Evolutionary conservation across 2,329 filamentous ascomycete genomes (phyloP), one percentile per base, ranked within the genome.

Genomic region (Geosmithia flava): DNA sequence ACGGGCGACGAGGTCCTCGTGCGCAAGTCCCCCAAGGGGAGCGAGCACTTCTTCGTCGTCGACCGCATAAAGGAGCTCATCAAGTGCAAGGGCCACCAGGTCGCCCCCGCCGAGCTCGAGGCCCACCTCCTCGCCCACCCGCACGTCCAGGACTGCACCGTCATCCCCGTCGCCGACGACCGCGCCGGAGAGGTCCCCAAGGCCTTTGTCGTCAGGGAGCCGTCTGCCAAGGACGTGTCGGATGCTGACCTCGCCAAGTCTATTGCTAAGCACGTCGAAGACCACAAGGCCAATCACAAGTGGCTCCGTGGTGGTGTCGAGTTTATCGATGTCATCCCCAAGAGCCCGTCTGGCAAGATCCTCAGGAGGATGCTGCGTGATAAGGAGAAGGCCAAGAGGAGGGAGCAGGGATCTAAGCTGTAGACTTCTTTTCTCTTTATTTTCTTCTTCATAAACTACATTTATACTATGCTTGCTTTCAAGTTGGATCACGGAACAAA

Each of bases 1-100:
- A 94, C 88, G 0, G 88, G 88, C 11, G 87, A 95, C 56, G 85
- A 91, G 59, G 87, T 82, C 0, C 69, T 89, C 4, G 67, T 91
- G 20, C 71, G 74, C 2, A 71, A 75, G 56, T 67, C 76, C 15
- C 11, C 33, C 0, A 68, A 69, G 2, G 85, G 85, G 2, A 68
- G 81, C 53, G 85, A 93, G 62, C 88, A 94, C 58, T 60, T 94
- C 43, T 84, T 86, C 62, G 85, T 95, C 50, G 83, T 87, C 3
- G 88, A 94, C 59, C 78, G 88, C 19, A 59, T 69, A 49, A 71
- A 75, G 54, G 76, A 86, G 58, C 66, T 85, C 43, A 85, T 86
- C 64, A 85, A 85, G 60, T 81, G 85, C 57, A 84, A 84, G 73
- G 85, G 84, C 44, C 68, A 80, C 48, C 85, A 89, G 74, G 85